Conservation (phyloP, 768 basidiomycete genomes). For the Tulasnella sp. region DNA sequence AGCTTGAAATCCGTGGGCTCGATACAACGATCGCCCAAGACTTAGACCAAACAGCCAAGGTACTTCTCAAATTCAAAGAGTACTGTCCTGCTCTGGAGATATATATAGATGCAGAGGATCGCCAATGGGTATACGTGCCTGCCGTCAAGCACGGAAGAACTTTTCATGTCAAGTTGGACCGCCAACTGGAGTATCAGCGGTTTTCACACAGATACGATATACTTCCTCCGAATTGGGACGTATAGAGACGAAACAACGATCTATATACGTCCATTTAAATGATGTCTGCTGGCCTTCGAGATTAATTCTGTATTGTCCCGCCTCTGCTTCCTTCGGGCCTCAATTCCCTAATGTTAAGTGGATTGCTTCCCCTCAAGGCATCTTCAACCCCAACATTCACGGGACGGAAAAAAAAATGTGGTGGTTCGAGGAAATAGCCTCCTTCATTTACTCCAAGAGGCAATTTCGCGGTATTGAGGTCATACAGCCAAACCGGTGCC, state of each 20-base stretch:
- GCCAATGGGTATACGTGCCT: neutral
- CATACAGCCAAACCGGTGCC: too few species aligned
- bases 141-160: neutral
- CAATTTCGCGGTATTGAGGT: too few species aligned
- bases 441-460: too few species aligned
- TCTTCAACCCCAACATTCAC: too few species aligned
- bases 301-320: too few species aligned
- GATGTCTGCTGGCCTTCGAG: neutral
- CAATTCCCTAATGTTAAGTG: too few species aligned
- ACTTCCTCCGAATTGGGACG: neutral
- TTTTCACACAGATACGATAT: neutral
- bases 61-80: neutral
- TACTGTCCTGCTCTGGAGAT: neutral
- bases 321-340: too few species aligned
- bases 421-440: too few species aligned
- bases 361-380: too few species aligned
- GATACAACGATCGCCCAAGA: too few species aligned
- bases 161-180: neutral
- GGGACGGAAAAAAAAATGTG: too few species aligned
- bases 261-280: neutral
- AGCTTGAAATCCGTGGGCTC: too few species aligned
- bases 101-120: neutral
- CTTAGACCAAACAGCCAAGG: neutral
- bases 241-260: neutral
- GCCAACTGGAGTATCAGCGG: neutral